Evolutionary conservation across 2,329 filamentous ascomycete species (phyloP).

Genomic region (Cladosporium cucumerinum): DNA sequence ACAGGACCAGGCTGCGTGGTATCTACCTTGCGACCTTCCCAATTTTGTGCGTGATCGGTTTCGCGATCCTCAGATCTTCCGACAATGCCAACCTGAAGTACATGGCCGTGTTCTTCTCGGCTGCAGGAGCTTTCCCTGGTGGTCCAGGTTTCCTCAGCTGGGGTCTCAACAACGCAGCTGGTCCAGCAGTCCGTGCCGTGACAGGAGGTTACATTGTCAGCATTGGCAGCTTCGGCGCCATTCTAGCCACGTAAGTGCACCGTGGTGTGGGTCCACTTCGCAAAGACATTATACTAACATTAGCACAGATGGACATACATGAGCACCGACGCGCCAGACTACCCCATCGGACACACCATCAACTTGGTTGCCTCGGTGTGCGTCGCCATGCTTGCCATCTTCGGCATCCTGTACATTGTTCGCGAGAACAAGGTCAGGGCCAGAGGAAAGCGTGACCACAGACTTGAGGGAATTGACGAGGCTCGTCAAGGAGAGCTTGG

Average conservation of each 20-base stretch:
- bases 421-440: constrained; percentile 53
- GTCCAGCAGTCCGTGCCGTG: constrained; percentile 56
- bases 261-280: neutral
- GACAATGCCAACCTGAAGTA: constrained; percentile 31
- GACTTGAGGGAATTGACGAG: constrained; percentile 50
- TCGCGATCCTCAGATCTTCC: constrained; percentile 32
- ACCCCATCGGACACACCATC: constrained; percentile 53
- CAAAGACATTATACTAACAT: neutral
- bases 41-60: constrained; percentile 32
- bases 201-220: constrained; percentile 54
- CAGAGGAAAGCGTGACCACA: constrained; percentile 47
- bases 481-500: constrained; percentile 49
- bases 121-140: constrained; percentile 53
- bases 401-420: constrained; percentile 52
- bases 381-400: constrained; percentile 44
- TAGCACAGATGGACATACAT: constrained; percentile 33
- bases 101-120: constrained; percentile 37
- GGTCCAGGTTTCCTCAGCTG: constrained; percentile 58
- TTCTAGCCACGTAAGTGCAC: constrained; percentile 50
- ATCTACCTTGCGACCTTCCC: constrained; percentile 25
- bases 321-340: constrained; percentile 45
- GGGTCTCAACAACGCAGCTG: constrained; percentile 58
- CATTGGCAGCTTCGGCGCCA: constrained; percentile 55
- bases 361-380: constrained; percentile 52
- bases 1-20: constrained; percentile 23